Evolutionary conservation across 2,329 filamentous ascomycete species (phyloP).

Genomic region (Claviceps maximensis): DNA sequence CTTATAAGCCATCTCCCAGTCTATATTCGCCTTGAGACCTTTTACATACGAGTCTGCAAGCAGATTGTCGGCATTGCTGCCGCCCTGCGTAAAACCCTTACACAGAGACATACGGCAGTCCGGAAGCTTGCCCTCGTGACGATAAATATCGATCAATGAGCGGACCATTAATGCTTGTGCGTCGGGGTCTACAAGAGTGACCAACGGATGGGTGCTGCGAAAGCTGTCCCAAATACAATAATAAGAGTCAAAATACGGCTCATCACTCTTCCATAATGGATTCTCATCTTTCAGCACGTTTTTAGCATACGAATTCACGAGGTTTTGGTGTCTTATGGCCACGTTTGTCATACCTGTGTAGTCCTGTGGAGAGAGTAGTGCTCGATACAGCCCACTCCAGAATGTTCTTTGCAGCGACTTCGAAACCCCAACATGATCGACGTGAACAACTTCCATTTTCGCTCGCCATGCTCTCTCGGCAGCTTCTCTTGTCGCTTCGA

Average conservation of each 20-base stretch:
- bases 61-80: conserved; percentile 62
- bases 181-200: conserved; percentile 56
- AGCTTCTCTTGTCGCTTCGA: conserved; percentile 37
- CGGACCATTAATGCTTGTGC: conserved; percentile 58
- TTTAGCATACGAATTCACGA: background rate
- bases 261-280: conserved; percentile 52
- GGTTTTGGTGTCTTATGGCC: too few relatives aligned
- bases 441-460: conserved; percentile 45
- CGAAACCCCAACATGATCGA: conserved; percentile 41
- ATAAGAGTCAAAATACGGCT: conserved; percentile 62
- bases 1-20: conserved; percentile 58
- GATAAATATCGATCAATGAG: conserved; percentile 59
- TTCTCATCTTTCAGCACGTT: conserved; percentile 49
- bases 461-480: conserved; percentile 49
- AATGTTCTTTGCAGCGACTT: conserved; percentile 49
- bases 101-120: conserved; percentile 68
- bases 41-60: conserved; percentile 62
- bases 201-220: conserved; percentile 54
- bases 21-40: conserved; percentile 47
- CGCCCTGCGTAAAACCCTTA: conserved; percentile 65
- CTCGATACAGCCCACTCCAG: conserved; percentile 58
- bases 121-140: conserved; percentile 53
- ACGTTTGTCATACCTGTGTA: conserved; percentile 35
- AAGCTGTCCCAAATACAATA: conserved; percentile 65
- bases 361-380: conserved; percentile 59